Conservation (phyloP, 257 asterid species). For the Lycium ferocissimum region DNA sequence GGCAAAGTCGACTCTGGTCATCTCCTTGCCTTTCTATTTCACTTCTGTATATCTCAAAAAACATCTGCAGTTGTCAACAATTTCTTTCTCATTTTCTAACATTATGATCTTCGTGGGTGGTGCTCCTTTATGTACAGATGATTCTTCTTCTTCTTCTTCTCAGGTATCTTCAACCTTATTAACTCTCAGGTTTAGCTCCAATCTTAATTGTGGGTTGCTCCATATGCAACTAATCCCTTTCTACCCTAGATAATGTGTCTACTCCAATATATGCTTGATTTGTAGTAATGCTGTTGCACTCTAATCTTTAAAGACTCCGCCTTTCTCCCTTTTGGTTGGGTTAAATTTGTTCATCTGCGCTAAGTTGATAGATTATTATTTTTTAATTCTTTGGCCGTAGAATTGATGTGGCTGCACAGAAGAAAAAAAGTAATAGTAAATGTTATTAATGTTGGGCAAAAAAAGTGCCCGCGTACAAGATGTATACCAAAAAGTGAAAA, state of each 20-base stretch:
- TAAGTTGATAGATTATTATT: neutral
- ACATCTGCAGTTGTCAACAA: neutral
- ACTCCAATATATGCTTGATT: neutral
- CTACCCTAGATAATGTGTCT: neutral
- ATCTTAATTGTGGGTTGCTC: neutral
- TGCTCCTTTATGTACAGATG: conserved; percentile 50
- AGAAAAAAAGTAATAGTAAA: too few species aligned
- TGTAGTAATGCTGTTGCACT: neutral
- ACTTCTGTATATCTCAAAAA: too few species aligned
- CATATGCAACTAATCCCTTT: neutral
- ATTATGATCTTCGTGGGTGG: conserved; percentile 78
- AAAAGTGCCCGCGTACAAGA: neutral
- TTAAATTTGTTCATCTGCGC: conserved; percentile 5
- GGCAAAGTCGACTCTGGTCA: too few species aligned
- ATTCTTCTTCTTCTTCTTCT: conserved; percentile 35
- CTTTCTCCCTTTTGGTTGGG: neutral
- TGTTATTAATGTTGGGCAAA: neutral
- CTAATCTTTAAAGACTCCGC: conserved; percentile 19
- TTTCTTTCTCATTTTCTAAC: neutral
- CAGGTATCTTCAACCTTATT: conserved; percentile 45
- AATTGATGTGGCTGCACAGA: neutral
- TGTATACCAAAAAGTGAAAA: neutral
- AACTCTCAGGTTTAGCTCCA: neutral
- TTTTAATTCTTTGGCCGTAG: neutral
- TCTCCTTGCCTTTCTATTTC: too few species aligned